Base-by-base conservation (phyloP, 2,329 filamentous ascomycete genomes). In the Colletotrichum tanaceti region DNA sequence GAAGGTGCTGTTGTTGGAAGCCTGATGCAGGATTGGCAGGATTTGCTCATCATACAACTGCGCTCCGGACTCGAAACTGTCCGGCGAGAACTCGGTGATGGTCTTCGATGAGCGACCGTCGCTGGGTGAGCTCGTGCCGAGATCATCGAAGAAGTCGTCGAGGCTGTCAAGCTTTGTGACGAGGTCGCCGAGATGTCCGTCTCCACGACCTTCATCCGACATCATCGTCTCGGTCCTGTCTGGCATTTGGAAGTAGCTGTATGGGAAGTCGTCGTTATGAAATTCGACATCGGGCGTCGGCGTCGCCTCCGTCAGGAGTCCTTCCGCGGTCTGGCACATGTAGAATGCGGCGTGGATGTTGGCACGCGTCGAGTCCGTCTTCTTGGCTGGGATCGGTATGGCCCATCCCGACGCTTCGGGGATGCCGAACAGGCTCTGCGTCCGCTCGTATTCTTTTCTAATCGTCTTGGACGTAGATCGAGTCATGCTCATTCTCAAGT, bases 261-360 rank as follows among this genome's bases (percentile, higher is more conserved):
- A 93, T 13, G 90, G 90, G 74, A 93, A 94, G 70, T 98, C 94
- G 70, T 99, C 97, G 3, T 90, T 87, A 73, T 97, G 92, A 80
- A 99, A 98, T 75, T 97, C 94, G 35, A 99, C 90, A 53, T 97
- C 94, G 1, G 93, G 91, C 0, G 93, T 96, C 4, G 90, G 87
- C 0, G 88, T 86, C 5, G 89, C 84, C 63, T 92, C 88, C 9
- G 86, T 81, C 39, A 83, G 75, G 13, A 82, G 82, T 18, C 87
- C 87, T 71, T 90, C 86, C 4, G 87, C 85, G 70, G 88, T 91
- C 61, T 93, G 91, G 75, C 94, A 98, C 72, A 94, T 97, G 79
- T 97, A 97, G 79, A 98, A 98, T 0, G 96, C 94, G 0, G 94
- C 93, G 77, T 98, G 95, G 2, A 99, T 96, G 74, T 99, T 99